phyloP scores from a whole-genome alignment of 345 rosid species.

The Brassica cretica region DNA sequence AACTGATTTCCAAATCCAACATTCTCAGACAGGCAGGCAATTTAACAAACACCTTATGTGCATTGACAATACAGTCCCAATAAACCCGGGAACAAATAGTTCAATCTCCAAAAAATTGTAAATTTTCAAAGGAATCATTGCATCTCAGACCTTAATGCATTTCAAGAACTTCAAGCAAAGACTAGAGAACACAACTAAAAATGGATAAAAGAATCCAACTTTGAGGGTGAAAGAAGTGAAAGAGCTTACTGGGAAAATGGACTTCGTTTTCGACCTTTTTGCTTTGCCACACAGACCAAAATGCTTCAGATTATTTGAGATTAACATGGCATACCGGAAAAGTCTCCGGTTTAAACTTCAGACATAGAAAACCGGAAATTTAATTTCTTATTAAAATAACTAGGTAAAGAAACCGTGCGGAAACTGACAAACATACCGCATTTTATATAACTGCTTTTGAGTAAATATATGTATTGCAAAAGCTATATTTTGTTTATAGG shows the following conservation, averaged over 20 bases:
- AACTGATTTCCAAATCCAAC: background rate
- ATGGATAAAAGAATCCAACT: background rate
- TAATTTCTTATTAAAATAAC: too few species aligned
- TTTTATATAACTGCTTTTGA: too few species aligned
- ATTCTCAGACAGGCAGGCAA: constrained; percentile 9
- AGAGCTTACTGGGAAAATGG: constrained; percentile 32
- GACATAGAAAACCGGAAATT: background rate
- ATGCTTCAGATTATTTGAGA: background rate
- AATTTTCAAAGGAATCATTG: background rate
- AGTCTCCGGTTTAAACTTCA: background rate
- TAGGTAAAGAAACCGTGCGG: too few species aligned
- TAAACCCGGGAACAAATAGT: background rate
- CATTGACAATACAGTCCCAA: background rate
- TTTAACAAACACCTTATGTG: constrained; percentile 35
- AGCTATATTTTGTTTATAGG: too few species aligned
- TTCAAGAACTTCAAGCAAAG: background rate
- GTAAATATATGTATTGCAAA: too few species aligned
- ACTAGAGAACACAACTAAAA: constrained; percentile 4
- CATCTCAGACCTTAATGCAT: constrained; percentile 1
- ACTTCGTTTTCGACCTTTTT: constrained; percentile 31
- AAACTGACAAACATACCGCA: too few species aligned
- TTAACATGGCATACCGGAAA: background rate
- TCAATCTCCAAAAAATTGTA: too few species aligned
- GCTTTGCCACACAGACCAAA: constrained; percentile 14
- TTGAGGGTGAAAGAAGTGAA: constrained; percentile 17